Evolutionary conservation across 83 land plant genomes (phyloP).

Genomic region (Diphasiastrum complanatum): DNA sequence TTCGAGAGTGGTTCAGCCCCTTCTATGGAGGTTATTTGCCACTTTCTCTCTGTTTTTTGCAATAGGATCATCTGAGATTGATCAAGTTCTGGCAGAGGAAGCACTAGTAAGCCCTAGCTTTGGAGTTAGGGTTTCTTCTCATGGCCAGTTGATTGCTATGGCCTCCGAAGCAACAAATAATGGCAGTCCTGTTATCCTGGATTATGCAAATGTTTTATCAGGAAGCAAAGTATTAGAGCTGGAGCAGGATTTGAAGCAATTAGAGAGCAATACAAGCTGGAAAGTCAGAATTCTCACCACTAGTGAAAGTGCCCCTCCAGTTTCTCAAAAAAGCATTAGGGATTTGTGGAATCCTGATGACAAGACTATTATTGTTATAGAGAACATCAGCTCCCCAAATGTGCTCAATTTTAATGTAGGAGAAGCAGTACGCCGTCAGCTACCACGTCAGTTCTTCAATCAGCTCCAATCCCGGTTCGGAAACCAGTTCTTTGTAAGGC

Average conservation of each 20-base stretch:
- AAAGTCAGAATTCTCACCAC: conserved; percentile 23
- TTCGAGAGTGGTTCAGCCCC: too few relatives aligned
- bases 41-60: too few relatives aligned
- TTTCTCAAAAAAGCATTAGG: conserved; percentile 5
- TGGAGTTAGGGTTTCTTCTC: too few relatives aligned
- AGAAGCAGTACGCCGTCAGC: conserved; percentile 4
- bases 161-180: too few relatives aligned
- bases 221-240: too few relatives aligned
- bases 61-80: too few relatives aligned
- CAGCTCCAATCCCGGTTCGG: conserved; percentile 32
- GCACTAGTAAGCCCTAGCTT: too few relatives aligned
- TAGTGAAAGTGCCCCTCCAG: conserved; percentile 5
- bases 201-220: too few relatives aligned
- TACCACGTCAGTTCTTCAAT: conserved; percentile 29
- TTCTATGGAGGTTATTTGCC: too few relatives aligned
- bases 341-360: conserved; percentile 31
- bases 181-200: too few relatives aligned
- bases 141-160: too few relatives aligned
- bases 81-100: too few relatives aligned
- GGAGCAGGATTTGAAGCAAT: conserved; percentile 12
- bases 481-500: conserved; percentile 28
- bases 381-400: conserved; percentile 26
- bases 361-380: conserved; percentile 22
- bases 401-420: conserved; percentile 26
- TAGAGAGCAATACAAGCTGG: conserved; percentile 20